Evolutionary conservation across 2,329 filamentous ascomycete genomes (phyloP).

Genomic region (Calonectria leucothoes): DNA sequence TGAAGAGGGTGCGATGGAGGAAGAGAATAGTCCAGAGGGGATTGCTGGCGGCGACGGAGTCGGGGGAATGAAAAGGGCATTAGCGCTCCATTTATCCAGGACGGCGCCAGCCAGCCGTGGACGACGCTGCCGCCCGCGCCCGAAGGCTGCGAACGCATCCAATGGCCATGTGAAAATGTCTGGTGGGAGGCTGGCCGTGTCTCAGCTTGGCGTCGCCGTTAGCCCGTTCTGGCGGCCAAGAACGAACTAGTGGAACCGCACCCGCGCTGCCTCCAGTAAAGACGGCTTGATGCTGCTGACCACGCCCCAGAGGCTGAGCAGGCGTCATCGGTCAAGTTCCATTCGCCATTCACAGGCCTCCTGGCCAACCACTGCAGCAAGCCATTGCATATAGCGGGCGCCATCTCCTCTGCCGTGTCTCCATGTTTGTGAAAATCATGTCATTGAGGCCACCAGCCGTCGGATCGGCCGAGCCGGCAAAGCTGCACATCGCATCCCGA

Average conservation of each 20-base stretch:
- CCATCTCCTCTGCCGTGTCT: not conserved
- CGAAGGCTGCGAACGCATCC: not conserved
- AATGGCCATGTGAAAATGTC: not conserved
- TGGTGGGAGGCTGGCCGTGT: too few relatives aligned
- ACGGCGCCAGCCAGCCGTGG: not conserved
- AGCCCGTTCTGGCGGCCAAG: not conserved
- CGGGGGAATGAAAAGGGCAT: not conserved
- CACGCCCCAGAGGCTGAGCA: not conserved
- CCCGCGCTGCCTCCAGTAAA: not conserved
- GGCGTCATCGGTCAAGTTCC: not conserved
- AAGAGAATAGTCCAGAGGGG: not conserved
- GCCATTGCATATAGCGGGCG: not conserved
- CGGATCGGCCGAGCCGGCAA: not conserved
- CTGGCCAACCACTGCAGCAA: not conserved
- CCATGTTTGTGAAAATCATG: not conserved
- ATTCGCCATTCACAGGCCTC: not conserved
- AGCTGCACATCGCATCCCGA: not conserved
- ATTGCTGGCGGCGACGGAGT: not conserved
- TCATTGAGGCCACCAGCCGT: not conserved
- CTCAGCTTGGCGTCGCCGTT: not conserved
- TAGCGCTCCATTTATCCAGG: not conserved
- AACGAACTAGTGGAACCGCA: not conserved
- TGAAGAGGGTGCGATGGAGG: not conserved
- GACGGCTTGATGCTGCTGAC: not conserved
- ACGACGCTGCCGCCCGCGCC: not conserved